phyloP scores from a whole-genome alignment of 2,329 filamentous ascomycete genomes.

The Penicillium palitans region DNA sequence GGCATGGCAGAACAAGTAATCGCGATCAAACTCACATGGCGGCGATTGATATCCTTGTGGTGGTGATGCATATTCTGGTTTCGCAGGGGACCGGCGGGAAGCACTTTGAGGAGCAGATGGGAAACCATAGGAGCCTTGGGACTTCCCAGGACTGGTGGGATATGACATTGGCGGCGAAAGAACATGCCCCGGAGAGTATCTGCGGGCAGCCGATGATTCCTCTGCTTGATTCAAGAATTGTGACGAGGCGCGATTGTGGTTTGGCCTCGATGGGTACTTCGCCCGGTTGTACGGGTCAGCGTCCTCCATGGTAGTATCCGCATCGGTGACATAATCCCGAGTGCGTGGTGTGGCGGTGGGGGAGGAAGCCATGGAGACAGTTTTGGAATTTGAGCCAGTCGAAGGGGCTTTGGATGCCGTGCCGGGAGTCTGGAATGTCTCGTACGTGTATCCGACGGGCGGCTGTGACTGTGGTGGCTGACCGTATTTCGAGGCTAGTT shows the following conservation, averaged over 20 bases:
- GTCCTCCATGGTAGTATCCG: constrained; percentile 85
- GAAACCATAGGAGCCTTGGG: constrained; percentile 54
- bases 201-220: constrained; percentile 78
- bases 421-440: constrained; percentile 59
- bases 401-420: constrained; percentile 36
- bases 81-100: constrained; percentile 75
- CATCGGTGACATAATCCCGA: constrained; percentile 66
- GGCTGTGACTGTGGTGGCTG: constrained; percentile 52
- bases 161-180: constrained; percentile 80
- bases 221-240: constrained; percentile 69
- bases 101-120: constrained; percentile 51
- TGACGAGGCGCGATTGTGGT: constrained; percentile 68
- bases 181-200: constrained; percentile 95
- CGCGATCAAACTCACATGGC: constrained; percentile 48
- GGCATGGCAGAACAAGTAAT: background rate
- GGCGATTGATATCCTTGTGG: constrained; percentile 61
- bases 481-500: constrained; percentile 51
- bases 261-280: constrained; percentile 80
- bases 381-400: constrained; percentile 45
- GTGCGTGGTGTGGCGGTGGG: constrained; percentile 59
- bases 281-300: constrained; percentile 80
- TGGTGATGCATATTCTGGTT: constrained; percentile 59
- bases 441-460: constrained; percentile 65
- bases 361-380: constrained; percentile 59
- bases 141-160: constrained; percentile 61